Evolutionary conservation across 2,329 filamentous ascomycete species (phyloP), one percentile per base, ranked within the genome.

Genomic region (Scopulariopsis brevicaulis): DNA sequence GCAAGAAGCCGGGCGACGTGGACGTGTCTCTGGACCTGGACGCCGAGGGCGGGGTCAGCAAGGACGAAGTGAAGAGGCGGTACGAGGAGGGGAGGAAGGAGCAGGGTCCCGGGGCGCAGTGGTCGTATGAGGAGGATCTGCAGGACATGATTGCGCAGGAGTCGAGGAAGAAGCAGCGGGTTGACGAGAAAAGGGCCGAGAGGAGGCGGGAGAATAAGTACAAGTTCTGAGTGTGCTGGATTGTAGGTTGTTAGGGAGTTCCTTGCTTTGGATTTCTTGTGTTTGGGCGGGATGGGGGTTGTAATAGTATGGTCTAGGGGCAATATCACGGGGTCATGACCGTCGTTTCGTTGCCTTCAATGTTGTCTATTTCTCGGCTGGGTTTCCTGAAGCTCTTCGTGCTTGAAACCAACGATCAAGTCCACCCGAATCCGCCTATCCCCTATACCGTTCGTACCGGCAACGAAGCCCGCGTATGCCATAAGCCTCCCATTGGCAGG

Each of bases 131-230:
- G 69, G 93, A 97, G 64, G 93, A 96, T 68, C 73, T 99, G 59
- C 93, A 86, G 65, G 89, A 96, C 66, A 95, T 99, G 89, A 96
- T 99, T 74, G 90, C 90, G 14, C 86, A 90, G 66, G 94, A 97
- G 74, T 90, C 86, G 67, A 82, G 90, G 63, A 97, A 97, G 80
- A 82, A 91, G 69, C 81, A 92, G 69, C 95, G 92, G 80, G 83
- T 88, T 63, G 92, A 96, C 65, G 85, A 90, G 70, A 90, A 96
- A 71, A 84, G 85, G 69, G 79, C 80, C 65, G 80, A 83, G 62
- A 86, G 86, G 76, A 81, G 75, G 71, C 83, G 78, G 69, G 78
- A 79, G 64, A 68, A 70, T 62, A 80, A 79, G 67, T 78, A 80
- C 63, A 72, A 73, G 64, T 78, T 77, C 59, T 80, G 71, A 24